Percentiles rank a stretch among this genome's conserved stretches.
These are phyloP conservation scores for Miamiensis avidus DNA, from an alignment of 169 alveolate species.

Conservation along the genomic window DNA sequence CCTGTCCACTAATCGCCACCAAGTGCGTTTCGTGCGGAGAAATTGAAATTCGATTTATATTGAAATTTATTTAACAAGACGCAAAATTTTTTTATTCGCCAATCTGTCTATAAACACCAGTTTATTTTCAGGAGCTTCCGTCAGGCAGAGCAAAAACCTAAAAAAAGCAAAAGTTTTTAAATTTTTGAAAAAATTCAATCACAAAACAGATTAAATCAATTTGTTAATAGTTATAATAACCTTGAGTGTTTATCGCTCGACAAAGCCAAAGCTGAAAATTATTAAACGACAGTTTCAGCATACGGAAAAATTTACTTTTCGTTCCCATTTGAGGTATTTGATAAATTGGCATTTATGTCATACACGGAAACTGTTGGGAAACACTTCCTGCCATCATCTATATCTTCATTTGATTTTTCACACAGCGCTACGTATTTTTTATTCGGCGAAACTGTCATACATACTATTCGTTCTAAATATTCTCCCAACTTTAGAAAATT, in stretches of 20 bases:
- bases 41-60: slow-evolving; percentile 55
- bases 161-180: no score
- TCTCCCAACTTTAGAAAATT: slow-evolving; percentile 55
- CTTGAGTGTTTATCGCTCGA: slow-evolving; percentile 29
- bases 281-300: slow-evolving; percentile 29
- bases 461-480: slow-evolving; percentile 52
- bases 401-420: slow-evolving; percentile 30
- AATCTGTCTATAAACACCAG: slow-evolving; percentile 34
- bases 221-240: not conserved
- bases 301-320: slow-evolving; percentile 32
- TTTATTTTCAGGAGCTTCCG: slow-evolving; percentile 45
- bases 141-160: slow-evolving; percentile 41
- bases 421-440: slow-evolving; percentile 62
- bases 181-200: not conserved
- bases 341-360: slow-evolving; percentile 50
- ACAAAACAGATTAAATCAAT: not conserved
- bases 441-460: slow-evolving; percentile 65
- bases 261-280: slow-evolving; percentile 37
- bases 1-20: slow-evolving; percentile 65
- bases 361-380: slow-evolving; percentile 60
- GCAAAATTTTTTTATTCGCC: slow-evolving; percentile 41
- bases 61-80: slow-evolving; percentile 19
- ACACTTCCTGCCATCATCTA: not conserved
- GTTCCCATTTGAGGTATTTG: slow-evolving; percentile 14
- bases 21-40: slow-evolving; percentile 65